Percentiles rank a stretch among this genome's conserved stretches.
phyloP scores from a whole-genome alignment of 1,284 basidiomycete species.

The Marasmius tenuissimus region DNA sequence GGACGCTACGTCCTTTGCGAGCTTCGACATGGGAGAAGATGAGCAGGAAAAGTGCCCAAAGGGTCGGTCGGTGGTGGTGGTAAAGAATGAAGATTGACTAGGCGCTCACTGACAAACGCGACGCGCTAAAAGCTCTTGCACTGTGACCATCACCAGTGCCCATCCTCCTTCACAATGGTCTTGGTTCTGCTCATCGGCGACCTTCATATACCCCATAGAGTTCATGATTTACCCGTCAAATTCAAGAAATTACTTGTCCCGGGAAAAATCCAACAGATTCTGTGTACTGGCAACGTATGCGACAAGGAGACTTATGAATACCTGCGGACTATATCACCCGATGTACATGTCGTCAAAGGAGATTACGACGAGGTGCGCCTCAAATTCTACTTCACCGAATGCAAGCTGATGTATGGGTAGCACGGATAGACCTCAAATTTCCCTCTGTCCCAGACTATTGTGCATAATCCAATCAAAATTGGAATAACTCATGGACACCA shows the following conservation, averaged over 20 bases:
- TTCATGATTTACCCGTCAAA: slow-evolving; percentile 90
- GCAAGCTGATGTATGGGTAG: slow-evolving; percentile 1
- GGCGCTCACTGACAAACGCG: background rate
- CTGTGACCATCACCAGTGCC: background rate
- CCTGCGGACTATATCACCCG: slow-evolving; percentile 93
- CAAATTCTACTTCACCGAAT: background rate
- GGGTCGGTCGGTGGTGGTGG: background rate
- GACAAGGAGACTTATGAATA: slow-evolving; percentile 98
- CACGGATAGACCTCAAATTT: slow-evolving; percentile 61
- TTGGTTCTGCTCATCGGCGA: slow-evolving; percentile 94
- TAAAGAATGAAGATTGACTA: background rate
- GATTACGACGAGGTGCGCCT: slow-evolving; percentile 89
- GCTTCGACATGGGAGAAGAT: slow-evolving; percentile 52
- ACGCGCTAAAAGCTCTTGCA: background rate
- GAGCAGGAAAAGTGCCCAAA: background rate
- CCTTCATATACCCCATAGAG: slow-evolving; percentile 88
- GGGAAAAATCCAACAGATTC: slow-evolving; percentile 97
- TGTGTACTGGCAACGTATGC: slow-evolving; percentile 97
- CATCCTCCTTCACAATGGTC: slow-evolving; percentile 47
- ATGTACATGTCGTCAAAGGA: slow-evolving; percentile 90
- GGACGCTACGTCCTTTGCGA: slow-evolving; percentile 62
- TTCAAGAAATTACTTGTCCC: slow-evolving; percentile 97
- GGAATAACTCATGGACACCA: slow-evolving; percentile 96
- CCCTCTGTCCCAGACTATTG: slow-evolving; percentile 81
- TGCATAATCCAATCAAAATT: slow-evolving; percentile 88